These are phyloP conservation scores for Gossypium stocksii DNA, from an alignment of 345 rosid species.

Conservation along the genomic window DNA sequence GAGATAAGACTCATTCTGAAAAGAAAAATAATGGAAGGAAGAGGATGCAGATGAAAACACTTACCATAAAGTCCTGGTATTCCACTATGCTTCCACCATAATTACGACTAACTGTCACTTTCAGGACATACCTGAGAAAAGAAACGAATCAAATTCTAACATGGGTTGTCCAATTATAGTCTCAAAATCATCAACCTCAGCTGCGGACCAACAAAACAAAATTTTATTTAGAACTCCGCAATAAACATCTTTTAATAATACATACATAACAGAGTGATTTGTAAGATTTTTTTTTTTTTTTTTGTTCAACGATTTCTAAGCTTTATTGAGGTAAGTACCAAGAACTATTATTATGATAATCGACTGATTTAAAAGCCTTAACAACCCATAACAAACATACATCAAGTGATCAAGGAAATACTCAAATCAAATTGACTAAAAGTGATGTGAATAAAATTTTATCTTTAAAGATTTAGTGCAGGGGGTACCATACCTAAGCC, in stretches of 20 bases:
- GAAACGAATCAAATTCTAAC: conserved; percentile 6
- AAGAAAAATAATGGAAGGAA: not conserved
- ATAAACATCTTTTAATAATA: not conserved
- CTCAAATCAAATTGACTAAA: not conserved
- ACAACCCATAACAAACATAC: not conserved
- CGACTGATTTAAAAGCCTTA: not conserved
- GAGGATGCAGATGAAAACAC: not conserved
- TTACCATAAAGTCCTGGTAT: conserved; percentile 90
- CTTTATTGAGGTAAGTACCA: not conserved
- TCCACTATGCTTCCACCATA: conserved; percentile 90
- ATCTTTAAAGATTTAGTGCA: not conserved
- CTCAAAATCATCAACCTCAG: not conserved
- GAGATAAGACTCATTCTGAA: conserved; percentile 5
- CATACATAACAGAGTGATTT: not conserved
- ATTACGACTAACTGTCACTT: conserved; percentile 82
- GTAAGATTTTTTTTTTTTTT: not conserved
- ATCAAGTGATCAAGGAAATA: not conserved
- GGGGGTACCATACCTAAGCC: conserved; percentile 62
- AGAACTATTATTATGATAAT: not conserved
- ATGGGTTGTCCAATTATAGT: not conserved
- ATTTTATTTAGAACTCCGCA: not conserved
- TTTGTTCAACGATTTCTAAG: not conserved
- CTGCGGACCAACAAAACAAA: not conserved
- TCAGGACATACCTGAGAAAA: conserved; percentile 73
- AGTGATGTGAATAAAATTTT: not conserved